phyloP scores from a whole-genome alignment of 768 basidiomycete genomes.

The Glaciozyma antarctica region DNA sequence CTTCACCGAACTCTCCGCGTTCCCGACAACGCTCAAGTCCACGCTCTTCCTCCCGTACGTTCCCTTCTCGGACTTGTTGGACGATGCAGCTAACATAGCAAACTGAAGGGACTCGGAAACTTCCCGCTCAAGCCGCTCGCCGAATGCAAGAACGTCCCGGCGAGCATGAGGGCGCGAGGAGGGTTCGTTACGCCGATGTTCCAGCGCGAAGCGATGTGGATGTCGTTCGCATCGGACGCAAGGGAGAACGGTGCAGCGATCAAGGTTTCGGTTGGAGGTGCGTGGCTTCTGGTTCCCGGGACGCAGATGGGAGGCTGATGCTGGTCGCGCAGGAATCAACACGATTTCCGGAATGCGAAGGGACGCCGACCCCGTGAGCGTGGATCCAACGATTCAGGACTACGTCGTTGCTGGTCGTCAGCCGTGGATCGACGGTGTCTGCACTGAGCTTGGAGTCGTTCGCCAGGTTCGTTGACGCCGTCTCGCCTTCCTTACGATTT shows the following conservation, averaged over 20 bases:
- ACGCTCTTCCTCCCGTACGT: slow-evolving; percentile 1
- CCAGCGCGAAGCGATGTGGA: slow-evolving; percentile 5
- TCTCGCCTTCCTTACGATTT: too few relatives aligned
- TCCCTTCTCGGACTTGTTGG: too few relatives aligned
- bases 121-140: slow-evolving; percentile 1
- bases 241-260: neutral
- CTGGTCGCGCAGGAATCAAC: slow-evolving; percentile 5
- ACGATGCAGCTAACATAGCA: too few relatives aligned
- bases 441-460: slow-evolving; percentile 6
- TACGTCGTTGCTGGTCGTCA: slow-evolving; percentile 4
- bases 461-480: neutral
- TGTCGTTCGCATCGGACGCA: neutral
- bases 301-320: too few relatives aligned
- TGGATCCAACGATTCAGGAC: neutral
- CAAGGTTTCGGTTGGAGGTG: slow-evolving; percentile 1
- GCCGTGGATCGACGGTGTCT: neutral
- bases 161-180: neutral
- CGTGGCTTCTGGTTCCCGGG: too few relatives aligned
- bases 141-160: neutral
- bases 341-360: neutral
- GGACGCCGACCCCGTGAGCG: neutral
- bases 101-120: neutral
- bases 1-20: slow-evolving; percentile 1
- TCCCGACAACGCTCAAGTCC: neutral
- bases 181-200: neutral